These are phyloP conservation scores for Wickerhamiella siamensis DNA, from an alignment of 805 yeast species.

Conservation along the genomic window DNA sequence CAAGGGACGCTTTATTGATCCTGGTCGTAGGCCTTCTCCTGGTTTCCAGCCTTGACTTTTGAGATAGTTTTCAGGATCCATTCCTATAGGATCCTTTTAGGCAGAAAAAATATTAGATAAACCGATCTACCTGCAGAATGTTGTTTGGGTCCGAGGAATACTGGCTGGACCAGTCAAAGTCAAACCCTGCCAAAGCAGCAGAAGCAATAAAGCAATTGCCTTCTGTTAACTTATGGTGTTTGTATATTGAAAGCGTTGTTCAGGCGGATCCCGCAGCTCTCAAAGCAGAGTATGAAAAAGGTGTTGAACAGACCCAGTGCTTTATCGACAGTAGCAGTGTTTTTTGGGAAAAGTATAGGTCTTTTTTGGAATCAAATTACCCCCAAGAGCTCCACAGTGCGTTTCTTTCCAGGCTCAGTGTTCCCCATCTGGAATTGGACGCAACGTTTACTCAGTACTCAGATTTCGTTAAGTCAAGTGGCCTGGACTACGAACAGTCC, in stretches of 20 bases:
- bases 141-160: background rate
- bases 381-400: background rate
- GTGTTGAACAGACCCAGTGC: background rate
- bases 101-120: background rate
- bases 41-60: constrained; percentile 80
- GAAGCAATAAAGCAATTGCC: background rate
- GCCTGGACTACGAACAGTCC: background rate
- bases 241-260: background rate
- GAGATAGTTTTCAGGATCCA: constrained; percentile 67
- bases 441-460: background rate
- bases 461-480: background rate
- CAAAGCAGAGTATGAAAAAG: background rate
- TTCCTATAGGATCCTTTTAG: constrained; percentile 18
- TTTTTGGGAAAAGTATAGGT: background rate
- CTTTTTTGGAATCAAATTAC: background rate
- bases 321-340: background rate
- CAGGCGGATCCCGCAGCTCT: background rate
- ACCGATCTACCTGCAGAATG: background rate
- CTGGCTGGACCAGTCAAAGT: background rate
- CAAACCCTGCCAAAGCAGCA: background rate
- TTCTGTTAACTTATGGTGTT: background rate
- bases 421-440: background rate
- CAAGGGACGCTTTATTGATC: constrained; percentile 74
- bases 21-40: constrained; percentile 70
- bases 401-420: background rate